phyloP scores from a whole-genome alignment of 1,139 yeast species.

The Pneumocystis canis region DNA sequence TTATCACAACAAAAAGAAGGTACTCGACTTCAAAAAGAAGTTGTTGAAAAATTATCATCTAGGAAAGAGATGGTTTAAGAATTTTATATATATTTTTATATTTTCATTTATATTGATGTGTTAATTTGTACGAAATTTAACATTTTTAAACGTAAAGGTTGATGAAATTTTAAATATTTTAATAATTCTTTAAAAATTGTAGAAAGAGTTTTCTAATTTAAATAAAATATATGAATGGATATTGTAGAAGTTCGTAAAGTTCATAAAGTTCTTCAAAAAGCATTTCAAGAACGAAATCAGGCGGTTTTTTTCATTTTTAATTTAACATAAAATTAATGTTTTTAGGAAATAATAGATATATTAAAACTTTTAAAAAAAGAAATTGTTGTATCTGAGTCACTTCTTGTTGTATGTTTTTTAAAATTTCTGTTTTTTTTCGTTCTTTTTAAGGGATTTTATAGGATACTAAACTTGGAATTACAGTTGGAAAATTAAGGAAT shows the following conservation, averaged over 20 bases:
- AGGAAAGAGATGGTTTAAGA: not conserved
- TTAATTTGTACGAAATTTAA: not conserved
- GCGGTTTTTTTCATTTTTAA: not conserved
- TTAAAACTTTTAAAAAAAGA: constrained; percentile 54
- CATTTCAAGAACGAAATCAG: not conserved
- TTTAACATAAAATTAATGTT: not conserved
- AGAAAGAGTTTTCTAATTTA: no score
- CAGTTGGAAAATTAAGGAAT: constrained; percentile 73
- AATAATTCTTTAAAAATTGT: not conserved
- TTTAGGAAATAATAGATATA: constrained; percentile 47
- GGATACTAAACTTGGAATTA: constrained; percentile 95
- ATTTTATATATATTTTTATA: not conserved
- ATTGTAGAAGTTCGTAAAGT: not conserved
- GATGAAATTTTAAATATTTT: not conserved
- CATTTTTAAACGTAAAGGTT: not conserved
- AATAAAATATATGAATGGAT: not conserved
- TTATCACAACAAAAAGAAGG: not conserved
- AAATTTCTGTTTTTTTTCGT: not conserved
- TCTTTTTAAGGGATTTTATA: constrained; percentile 12
- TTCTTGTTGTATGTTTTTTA: constrained; percentile 41
- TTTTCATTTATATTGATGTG: not conserved
- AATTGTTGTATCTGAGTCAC: constrained; percentile 69
- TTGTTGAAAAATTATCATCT: not conserved
- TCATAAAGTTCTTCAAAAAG: not conserved
- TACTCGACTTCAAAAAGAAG: not conserved